Base-by-base conservation (phyloP, 305 asterid genomes). In the Fraxinus sp. region DNA sequence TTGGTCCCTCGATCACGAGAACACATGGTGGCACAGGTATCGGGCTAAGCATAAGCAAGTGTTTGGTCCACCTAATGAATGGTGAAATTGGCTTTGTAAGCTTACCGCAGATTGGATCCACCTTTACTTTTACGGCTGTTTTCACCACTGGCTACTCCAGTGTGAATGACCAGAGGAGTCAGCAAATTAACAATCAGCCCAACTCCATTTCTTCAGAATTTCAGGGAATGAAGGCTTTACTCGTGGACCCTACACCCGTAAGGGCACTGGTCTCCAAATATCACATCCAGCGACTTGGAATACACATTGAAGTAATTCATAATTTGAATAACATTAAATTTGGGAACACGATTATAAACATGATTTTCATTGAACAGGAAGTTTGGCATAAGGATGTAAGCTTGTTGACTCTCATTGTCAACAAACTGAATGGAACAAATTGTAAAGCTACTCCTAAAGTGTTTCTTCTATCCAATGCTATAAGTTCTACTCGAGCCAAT, bases 11-110 rank as follows among this genome's bases (percentile, higher is more conserved):
- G 28, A 90, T 92, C 84, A 91, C 99, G n/a, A 87, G 98, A 77
- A 95, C 90, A 5, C 97, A 97, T 33, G 99, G 99, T 13, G 99
- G 99, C 80, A 97, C 99, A 0, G 99, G 99, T 22, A 97, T 97
- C 10, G 99, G 99, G 20, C 84, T 97, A 28, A 97, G 99, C 94
- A 97, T 97, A 78, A 97, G 98, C 91, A 92, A 97, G 91, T 93
- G 98, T 85, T 90, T 97, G 87, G 99, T 97, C 86, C 94, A 92
- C 74, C 98, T 97, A 79, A 97, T 97, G 99, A 95, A 92, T 77
- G 99, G 99, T 16, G 97, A 97, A 86, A 94, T 97, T 14, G 98
- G 98, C 84, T 79, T 97, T 41, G 95, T 86, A 5, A 97, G 99
- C 88, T 83, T 73, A 39, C 98, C 99, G 0, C 88, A 85, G 14